Base-by-base conservation (phyloP, 345 rosid genomes). In the Camelina hispida region DNA sequence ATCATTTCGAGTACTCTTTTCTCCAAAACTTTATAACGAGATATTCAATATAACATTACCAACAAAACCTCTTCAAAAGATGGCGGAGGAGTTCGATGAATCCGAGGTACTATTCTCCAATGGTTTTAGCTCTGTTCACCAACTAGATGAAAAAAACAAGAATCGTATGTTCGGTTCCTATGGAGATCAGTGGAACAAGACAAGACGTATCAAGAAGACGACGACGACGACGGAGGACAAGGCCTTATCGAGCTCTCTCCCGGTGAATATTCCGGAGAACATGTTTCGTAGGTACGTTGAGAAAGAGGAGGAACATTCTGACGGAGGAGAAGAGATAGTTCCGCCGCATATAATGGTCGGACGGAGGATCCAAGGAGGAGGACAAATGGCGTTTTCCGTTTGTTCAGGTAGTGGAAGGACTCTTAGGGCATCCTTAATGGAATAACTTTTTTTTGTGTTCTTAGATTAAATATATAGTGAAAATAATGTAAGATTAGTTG, bases 81-180 rank as follows among this genome's bases (percentile, higher is more conserved):
- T 69, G 57, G 83, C 83, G 12, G 81, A 72, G 42, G 84, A 82
- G 44, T 81, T 81, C 76, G 84, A 83, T 63, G 88, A 85, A 67
- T 81, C 88, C 22, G 88, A 85, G 16, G 66, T 85, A 20, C 20
- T 81, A 9, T 81, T 85, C 77, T 58, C 78, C 50, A 78, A 81
- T 38, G 69, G 74, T 66, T 68, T 2, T 13, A 43, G n/a, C 66
- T 58, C 70, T 6, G 14, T 34, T 11, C 11, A 25, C 34, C 43
- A 22, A 16, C 3, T 9, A 17, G 74, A 22, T n/a, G 2, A 40
- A 1, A 14, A 42, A 8, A 44, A 20, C 13, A 57, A 17, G 17
- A 67, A 67, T 50, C 34, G 1, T 59, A 0, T 28, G 14, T 69
- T 67, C 0, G 59, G 43, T 22, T 9, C 43, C 12, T 3, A 48